Conservation (phyloP, 164 flowering plant species). For the Vitis rupestris region DNA sequence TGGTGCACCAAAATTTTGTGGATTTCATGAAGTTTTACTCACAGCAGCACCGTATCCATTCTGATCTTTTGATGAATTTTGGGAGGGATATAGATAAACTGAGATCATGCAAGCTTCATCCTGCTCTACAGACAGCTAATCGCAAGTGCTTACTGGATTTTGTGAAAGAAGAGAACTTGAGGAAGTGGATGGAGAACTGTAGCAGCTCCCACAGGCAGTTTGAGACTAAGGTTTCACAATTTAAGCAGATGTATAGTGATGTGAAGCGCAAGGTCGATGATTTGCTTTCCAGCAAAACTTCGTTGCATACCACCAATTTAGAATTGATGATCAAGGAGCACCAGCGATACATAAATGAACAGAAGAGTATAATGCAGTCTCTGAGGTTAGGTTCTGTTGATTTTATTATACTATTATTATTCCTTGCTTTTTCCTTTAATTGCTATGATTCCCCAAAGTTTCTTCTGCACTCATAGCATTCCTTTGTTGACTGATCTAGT, state of each 20-base stretch:
- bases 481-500: too few species aligned
- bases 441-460: neutral
- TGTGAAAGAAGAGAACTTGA: slow-evolving; percentile 80
- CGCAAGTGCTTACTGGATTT: slow-evolving; percentile 81
- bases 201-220: slow-evolving; percentile 77
- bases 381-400: slow-evolving; percentile 57
- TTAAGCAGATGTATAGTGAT: slow-evolving; percentile 71
- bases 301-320: slow-evolving; percentile 49
- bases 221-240: slow-evolving; percentile 75
- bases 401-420: neutral
- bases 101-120: slow-evolving; percentile 70
- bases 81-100: slow-evolving; percentile 71
- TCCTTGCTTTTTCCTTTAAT: neutral
- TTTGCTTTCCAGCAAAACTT: slow-evolving; percentile 54
- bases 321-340: slow-evolving; percentile 72
- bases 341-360: slow-evolving; percentile 65
- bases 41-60: slow-evolving; percentile 71
- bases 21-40: slow-evolving; percentile 80
- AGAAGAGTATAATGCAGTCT: slow-evolving; percentile 90
- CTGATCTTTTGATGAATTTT: slow-evolving; percentile 64
- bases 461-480: too few species aligned
- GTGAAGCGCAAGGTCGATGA: slow-evolving; percentile 80
- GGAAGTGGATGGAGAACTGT: slow-evolving; percentile 67
- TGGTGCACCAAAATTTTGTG: slow-evolving; percentile 60
- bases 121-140: slow-evolving; percentile 62